Evolutionary conservation across 1,284 basidiomycete genomes (phyloP).

Genomic region (Puccinia brachypodii): DNA sequence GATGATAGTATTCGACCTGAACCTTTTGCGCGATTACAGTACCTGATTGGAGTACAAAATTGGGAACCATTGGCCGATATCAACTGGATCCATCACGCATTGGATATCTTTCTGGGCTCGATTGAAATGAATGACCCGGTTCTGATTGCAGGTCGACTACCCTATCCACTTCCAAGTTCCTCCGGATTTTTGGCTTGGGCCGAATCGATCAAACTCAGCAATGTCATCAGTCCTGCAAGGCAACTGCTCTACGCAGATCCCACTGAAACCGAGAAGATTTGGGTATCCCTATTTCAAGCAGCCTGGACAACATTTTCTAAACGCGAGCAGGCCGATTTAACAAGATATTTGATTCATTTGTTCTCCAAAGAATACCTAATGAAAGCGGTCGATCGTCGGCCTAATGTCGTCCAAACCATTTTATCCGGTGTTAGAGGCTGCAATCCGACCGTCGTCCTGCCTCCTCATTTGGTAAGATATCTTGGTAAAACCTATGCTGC

Average conservation of each 20-base stretch:
- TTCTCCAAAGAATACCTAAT: slow-evolving; percentile 91
- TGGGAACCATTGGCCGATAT: slow-evolving; percentile 93
- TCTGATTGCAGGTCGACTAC: slow-evolving; percentile 50
- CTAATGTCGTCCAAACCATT: slow-evolving; percentile 91
- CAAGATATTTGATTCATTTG: slow-evolving; percentile 83
- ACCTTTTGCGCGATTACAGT: slow-evolving; percentile 78
- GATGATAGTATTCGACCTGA: slow-evolving; percentile 84
- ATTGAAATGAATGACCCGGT: slow-evolving; percentile 67
- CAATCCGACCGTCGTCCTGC: slow-evolving; percentile 79
- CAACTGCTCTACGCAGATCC: slow-evolving; percentile 80
- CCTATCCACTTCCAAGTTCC: slow-evolving; percentile 49
- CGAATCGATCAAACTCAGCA: slow-evolving; percentile 59
- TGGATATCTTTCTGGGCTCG: slow-evolving; percentile 83
- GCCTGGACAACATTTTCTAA: slow-evolving; percentile 82
- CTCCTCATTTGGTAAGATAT: slow-evolving; percentile 94
- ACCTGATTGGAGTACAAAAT: slow-evolving; percentile 87
- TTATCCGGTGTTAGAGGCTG: slow-evolving; percentile 81
- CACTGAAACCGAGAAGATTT: slow-evolving; percentile 74
- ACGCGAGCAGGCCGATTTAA: slow-evolving; percentile 83
- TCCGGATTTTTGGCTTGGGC: slow-evolving; percentile 42
- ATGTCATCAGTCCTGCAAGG: slow-evolving; percentile 74
- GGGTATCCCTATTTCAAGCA: slow-evolving; percentile 88
- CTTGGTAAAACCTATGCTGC: slow-evolving; percentile 93
- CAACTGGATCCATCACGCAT: slow-evolving; percentile 91
- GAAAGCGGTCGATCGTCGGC: slow-evolving; percentile 83